These are phyloP conservation scores for Bipolaris bicolor DNA, from an alignment of 2,329 filamentous ascomycete species.

Conservation along the genomic window DNA sequence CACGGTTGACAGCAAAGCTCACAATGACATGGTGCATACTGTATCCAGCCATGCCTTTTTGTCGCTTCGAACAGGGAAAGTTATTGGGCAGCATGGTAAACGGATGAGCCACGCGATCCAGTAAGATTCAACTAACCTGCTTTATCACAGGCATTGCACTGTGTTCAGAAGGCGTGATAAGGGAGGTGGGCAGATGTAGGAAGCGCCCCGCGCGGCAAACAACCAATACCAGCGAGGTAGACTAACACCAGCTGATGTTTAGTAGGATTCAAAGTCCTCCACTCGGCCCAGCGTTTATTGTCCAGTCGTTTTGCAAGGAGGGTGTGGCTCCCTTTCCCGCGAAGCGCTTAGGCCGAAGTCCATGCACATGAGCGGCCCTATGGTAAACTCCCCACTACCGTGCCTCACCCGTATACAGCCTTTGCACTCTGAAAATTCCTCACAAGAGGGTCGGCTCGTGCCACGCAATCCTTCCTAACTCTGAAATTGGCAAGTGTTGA, in stretches of 20 bases:
- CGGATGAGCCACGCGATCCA: background rate
- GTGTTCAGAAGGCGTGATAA: background rate
- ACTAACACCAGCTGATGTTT: background rate
- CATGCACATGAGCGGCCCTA: background rate
- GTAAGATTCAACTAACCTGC: background rate
- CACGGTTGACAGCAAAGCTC: slow-evolving; percentile 3
- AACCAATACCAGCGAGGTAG: background rate
- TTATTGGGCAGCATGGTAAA: background rate
- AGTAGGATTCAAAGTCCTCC: background rate
- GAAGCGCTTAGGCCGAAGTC: background rate
- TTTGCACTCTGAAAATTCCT: background rate
- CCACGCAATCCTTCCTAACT: background rate
- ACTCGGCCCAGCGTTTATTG: background rate
- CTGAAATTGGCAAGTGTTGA: background rate
- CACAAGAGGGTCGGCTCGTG: background rate
- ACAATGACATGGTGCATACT: background rate
- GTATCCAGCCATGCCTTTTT: background rate
- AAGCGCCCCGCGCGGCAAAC: slow-evolving; percentile 1
- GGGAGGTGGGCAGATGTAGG: background rate
- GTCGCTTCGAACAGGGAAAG: background rate
- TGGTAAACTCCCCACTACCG: background rate
- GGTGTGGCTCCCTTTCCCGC: background rate
- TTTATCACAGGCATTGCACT: background rate
- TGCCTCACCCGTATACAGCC: background rate
- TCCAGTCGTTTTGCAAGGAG: background rate